Evolutionary conservation across 1,284 basidiomycete species (phyloP).

Genomic region (Trichosporon ovoides): DNA sequence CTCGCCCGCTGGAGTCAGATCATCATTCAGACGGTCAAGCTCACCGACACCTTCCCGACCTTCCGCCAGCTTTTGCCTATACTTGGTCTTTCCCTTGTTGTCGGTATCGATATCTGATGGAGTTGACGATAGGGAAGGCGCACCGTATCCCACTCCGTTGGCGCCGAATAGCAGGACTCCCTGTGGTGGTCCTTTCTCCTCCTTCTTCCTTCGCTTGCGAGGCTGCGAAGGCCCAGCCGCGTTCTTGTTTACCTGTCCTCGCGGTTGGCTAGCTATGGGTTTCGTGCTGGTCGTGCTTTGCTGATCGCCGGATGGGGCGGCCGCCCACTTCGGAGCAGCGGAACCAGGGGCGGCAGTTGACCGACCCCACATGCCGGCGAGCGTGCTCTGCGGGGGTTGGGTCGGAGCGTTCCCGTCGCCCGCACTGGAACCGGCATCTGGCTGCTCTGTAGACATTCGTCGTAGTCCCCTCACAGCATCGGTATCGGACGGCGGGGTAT

Average conservation of each 20-base stretch:
- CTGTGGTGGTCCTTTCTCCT: conserved; percentile 2
- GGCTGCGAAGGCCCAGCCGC: background rate
- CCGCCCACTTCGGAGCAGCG: background rate
- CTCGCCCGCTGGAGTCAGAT: background rate
- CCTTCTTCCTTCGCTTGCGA: conserved; percentile 20
- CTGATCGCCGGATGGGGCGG: background rate
- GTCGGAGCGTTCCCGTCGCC: background rate
- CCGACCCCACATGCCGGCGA: background rate
- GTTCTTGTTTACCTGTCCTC: background rate
- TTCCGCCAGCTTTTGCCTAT: background rate
- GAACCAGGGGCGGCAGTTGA: background rate
- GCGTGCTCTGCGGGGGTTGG: background rate
- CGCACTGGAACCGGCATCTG: background rate
- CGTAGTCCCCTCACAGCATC: background rate
- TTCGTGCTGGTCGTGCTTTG: background rate
- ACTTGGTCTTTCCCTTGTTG: background rate
- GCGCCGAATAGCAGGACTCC: conserved; percentile 13
- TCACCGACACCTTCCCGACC: background rate
- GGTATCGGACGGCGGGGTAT: background rate
- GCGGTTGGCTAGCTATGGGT: background rate
- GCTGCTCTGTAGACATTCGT: conserved; percentile 2
- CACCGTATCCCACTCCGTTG: conserved; percentile 8
- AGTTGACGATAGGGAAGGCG: conserved; percentile 1
- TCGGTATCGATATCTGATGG: background rate
- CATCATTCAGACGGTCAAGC: background rate